Evolutionary conservation across 2,329 filamentous ascomycete species (phyloP), one percentile per base, ranked within the genome.

Genomic region (Trichoderma arundinaceum): DNA sequence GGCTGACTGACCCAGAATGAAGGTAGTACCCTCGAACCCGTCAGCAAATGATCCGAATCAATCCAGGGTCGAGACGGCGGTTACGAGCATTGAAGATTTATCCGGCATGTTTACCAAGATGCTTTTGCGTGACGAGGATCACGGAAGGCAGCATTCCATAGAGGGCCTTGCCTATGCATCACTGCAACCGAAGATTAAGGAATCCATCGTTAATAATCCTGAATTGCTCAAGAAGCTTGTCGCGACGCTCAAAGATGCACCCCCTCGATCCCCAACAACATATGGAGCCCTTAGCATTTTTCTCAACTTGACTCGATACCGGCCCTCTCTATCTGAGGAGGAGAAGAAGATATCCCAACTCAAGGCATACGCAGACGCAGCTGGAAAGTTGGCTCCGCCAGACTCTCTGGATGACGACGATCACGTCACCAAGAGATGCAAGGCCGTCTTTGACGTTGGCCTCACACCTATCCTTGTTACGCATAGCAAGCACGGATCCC

Each of bases 111-210:
- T 91, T 69, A 86, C 84, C 57, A 87, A 86, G 60, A 88, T 93
- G 79, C 82, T 93, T 52, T 74, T 90, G 33, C 82, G 81, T 35
- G 82, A 86, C 51, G 82, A 87, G 51, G 82, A 86, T 39, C 79
- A 82, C 62, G 83, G 82, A 68, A 84, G 85, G 67, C 86, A 90
- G 71, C 88, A 91, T 73, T 90, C 92, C 1, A 87, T 98, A 63
- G 95, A 99, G 78, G 95, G 94, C 6, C 82, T 99, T 67, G 95
- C 94, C 13, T 98, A 97, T 76, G 90, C 93, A 4, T 96, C 94
- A 9, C 84, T 98, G 43, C 92, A 92, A 72, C 88, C 94, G 6
- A 88, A 87, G 66, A 87, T 97, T 66, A 97, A 96, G 76, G 92
- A 98, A 75, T 86, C 88, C 56, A 83, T 98, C 9, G 87, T 88